These are phyloP conservation scores for Talaromyces sp. DNA, from an alignment of 2,329 filamentous ascomycete genomes.

Conservation along the genomic window DNA sequence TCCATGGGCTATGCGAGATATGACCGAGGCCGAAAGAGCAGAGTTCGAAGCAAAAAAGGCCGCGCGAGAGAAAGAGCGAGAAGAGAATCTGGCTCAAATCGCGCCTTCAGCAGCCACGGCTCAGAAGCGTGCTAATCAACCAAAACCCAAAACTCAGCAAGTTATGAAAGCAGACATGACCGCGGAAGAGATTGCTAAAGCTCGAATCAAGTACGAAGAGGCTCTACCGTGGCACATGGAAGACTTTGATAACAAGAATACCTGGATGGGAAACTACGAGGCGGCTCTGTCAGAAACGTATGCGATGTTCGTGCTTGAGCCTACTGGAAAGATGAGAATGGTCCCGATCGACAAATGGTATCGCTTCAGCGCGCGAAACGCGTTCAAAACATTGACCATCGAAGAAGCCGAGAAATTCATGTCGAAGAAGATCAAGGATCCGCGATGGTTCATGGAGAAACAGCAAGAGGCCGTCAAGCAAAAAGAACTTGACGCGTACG, in stretches of 20 bases:
- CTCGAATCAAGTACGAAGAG: conserved; percentile 78
- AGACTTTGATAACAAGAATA: conserved; percentile 91
- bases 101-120: conserved; percentile 71
- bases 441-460: conserved; percentile 73
- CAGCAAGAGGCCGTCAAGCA: conserved; percentile 51
- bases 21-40: conserved; percentile 66
- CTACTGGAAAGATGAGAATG: conserved; percentile 71
- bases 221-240: conserved; percentile 95
- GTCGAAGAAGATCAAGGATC: conserved; percentile 71
- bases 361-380: conserved; percentile 52
- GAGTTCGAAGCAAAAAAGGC: conserved; percentile 59
- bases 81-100: conserved; percentile 86
- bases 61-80: conserved; percentile 79
- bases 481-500: conserved; percentile 58
- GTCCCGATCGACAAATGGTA: conserved; percentile 96
- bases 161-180: conserved; percentile 78
- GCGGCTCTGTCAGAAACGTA: conserved; percentile 77
- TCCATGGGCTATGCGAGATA: conserved; percentile 39
- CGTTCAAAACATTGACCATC: conserved; percentile 71
- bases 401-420: conserved; percentile 84
- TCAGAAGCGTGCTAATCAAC: conserved; percentile 64
- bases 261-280: conserved; percentile 89
- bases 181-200: conserved; percentile 65
- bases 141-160: conserved; percentile 78
- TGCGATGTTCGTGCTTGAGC: conserved; percentile 74